Conservation (phyloP, 2,329 filamentous ascomycete genomes). For the Fusarium sulawesiense region DNA sequence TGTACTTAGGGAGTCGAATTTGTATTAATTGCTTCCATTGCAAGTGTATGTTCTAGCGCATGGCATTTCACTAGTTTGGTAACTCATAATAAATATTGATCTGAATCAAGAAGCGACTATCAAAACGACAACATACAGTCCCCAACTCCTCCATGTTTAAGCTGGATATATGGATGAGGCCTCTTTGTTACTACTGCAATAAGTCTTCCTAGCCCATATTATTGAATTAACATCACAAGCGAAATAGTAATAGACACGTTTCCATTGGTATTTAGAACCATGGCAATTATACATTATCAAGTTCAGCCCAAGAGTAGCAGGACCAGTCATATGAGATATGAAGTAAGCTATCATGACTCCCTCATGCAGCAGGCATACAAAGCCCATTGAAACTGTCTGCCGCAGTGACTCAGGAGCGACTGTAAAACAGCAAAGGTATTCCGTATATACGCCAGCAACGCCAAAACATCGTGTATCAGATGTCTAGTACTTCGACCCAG, state of each 20-base stretch:
- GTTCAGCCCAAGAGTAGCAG: neutral
- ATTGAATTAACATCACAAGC: no score
- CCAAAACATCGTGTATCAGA: constrained; percentile 25
- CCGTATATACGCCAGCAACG: constrained; percentile 9
- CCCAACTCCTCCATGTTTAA: neutral
- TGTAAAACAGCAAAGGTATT: neutral
- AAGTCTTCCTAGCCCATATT: neutral
- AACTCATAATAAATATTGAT: neutral
- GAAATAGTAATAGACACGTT: neutral
- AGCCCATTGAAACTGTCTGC: neutral
- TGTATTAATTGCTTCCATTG: neutral
- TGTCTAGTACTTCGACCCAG: constrained; percentile 54
- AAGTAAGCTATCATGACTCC: neutral
- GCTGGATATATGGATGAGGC: neutral
- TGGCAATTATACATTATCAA: neutral
- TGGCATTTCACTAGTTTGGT: neutral
- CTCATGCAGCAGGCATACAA: neutral
- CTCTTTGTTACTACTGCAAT: neutral
- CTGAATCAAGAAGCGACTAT: neutral
- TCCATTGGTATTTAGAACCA: neutral
- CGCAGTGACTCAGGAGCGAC: neutral
- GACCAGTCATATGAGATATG: neutral
- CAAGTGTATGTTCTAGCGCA: neutral
- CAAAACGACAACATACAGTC: neutral
- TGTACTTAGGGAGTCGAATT: neutral